Base-by-base conservation (phyloP, 2,329 filamentous ascomycete species). In the Fusarium denticulatum region DNA sequence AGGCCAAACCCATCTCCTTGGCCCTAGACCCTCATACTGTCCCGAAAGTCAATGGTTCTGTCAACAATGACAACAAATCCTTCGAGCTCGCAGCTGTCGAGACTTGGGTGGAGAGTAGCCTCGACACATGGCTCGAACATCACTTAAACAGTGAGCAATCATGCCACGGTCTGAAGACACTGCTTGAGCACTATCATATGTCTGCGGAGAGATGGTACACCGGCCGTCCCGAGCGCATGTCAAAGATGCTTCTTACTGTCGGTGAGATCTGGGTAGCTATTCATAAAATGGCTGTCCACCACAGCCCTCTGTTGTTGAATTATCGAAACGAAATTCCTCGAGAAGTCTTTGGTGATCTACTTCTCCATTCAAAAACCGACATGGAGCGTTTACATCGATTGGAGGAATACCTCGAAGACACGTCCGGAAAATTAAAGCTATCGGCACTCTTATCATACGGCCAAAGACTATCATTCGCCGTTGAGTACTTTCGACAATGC, bases 211-310 rank as follows among this genome's bases (percentile, higher is more conserved):
- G 1, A 1, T 40, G 53, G 2, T 90, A 90, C 45, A 3, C 46
- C 0, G 67, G 45, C 0, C 83, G 85, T 5, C 86, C 89, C 0
- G 84, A 88, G 66, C 80, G 79, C 1, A 73, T 81, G 1, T 92
- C 90, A 0, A 68, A 85, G 9, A 90, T 91, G 86, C 64, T 90
- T 6, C 82, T 92, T 1, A 88, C 86, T 0, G 73, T 88, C 1
- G 72, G 90, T 6, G 88, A 91, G 60, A 77, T 92, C 1, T 92
- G 90, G 90, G 76, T 88, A 13, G 87, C 87, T 0, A 83, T 86
- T 15, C 90, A 92, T 67, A 86, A 81, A 57, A 81, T 82, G 5
- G 85, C 86, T 2, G 79, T 82, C 4, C 20, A 62, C 3, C 62
- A 79, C 0, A 80, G 83, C n/a, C 80, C 83, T 0, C 67, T 88